Evolutionary conservation across 2,329 filamentous ascomycete species (phyloP).

Genomic region (Epichloe gansuensis): DNA sequence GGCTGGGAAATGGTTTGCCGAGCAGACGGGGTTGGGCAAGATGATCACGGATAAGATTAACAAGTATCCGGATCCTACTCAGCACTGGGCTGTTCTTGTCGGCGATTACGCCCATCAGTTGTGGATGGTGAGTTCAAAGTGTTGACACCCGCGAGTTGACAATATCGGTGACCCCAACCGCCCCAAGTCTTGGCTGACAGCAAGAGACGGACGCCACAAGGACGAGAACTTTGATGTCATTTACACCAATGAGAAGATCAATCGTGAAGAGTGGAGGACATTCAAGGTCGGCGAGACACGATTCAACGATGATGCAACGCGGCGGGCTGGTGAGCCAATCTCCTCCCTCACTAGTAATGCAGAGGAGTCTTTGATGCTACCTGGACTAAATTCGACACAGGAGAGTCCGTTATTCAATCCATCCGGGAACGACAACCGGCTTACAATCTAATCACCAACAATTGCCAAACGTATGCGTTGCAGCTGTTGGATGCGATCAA

Average conservation of each 20-base stretch:
- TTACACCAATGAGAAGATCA: constrained; percentile 39
- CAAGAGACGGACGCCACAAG: constrained; percentile 6
- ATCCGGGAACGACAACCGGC: constrained; percentile 36
- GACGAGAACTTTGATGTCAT: constrained; percentile 45
- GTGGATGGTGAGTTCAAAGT: constrained; percentile 38
- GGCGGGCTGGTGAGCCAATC: constrained; percentile 31
- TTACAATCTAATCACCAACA: constrained; percentile 49
- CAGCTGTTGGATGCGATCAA: constrained; percentile 42
- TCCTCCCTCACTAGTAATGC: neutral
- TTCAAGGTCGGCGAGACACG: constrained; percentile 39
- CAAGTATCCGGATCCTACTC: constrained; percentile 44
- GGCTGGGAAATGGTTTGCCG: constrained; percentile 46
- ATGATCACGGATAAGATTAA: constrained; percentile 43
- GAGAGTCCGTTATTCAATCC: constrained; percentile 39
- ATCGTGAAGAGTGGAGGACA: constrained; percentile 35
- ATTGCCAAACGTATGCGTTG: constrained; percentile 46
- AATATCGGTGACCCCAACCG: neutral
- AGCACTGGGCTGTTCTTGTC: constrained; percentile 48
- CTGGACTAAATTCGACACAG: constrained; percentile 16
- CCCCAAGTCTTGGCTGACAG: neutral
- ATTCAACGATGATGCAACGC: constrained; percentile 41
- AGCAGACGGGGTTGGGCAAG: constrained; percentile 41
- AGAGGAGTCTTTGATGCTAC: neutral
- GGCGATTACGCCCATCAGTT: constrained; percentile 43
- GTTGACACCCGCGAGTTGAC: neutral